Percentiles rank a stretch among this genome's conserved stretches.
These are phyloP conservation scores for Pulchroboletus neoregius DNA, from an alignment of 1,284 basidiomycete species.

Conservation along the genomic window DNA sequence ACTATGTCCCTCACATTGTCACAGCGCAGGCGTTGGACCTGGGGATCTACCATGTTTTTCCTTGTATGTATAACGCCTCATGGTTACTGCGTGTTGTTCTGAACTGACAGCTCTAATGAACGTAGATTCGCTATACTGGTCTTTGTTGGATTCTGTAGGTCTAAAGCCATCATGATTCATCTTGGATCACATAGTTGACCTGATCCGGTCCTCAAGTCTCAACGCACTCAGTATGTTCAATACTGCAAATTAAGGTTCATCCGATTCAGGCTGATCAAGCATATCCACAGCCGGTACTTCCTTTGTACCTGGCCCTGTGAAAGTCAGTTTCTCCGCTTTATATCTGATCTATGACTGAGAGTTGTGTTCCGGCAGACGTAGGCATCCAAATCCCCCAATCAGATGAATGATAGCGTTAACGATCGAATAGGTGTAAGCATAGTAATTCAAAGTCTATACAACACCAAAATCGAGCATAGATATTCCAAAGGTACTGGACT, in stretches of 20 bases:
- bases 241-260: accelerated
- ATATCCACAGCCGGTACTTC: neutral
- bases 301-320: conserved; percentile 9
- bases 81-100: too few relatives aligned
- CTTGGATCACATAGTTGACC: too few relatives aligned
- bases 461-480: too few relatives aligned
- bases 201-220: too few relatives aligned
- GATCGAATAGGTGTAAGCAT: conserved; percentile 13
- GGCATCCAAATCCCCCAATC: neutral
- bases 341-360: neutral
- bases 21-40: conserved; percentile 18
- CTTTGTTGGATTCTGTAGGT: conserved; percentile 14
- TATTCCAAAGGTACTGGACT: too few relatives aligned
- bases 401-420: conserved; percentile 5
- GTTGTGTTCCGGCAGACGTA: conserved; percentile 1
- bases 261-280: neutral
- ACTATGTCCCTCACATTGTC: too few relatives aligned
- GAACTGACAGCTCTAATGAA: too few relatives aligned
- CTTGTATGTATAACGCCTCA: conserved; percentile 9
- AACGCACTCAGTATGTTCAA: conserved; percentile 5
- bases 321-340: neutral
- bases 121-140: conserved; percentile 21
- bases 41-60: conserved; percentile 14
- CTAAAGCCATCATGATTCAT: neutral
- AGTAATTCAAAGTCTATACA: too few relatives aligned